These are phyloP conservation scores for Ashbya aceris DNA, from an alignment of 1,139 yeast genomes.

Conservation along the genomic window DNA sequence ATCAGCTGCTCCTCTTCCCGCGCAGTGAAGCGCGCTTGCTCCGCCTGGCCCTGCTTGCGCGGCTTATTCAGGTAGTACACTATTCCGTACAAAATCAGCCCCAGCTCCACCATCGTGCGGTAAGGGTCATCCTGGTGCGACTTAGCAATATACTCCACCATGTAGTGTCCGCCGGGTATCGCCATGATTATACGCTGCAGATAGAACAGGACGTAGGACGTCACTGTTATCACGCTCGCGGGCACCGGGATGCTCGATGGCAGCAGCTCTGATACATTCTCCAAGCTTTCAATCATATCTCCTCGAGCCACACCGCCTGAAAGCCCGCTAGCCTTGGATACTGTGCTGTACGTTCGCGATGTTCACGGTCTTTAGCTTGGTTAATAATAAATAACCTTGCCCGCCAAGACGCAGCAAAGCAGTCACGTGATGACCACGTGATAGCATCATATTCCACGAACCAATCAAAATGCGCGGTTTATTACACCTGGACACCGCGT, in stretches of 20 bases:
- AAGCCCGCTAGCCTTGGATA: too few relatives aligned
- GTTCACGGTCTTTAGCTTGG: too few relatives aligned
- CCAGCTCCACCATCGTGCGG: slow-evolving; percentile 73
- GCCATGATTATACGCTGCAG: slow-evolving; percentile 9
- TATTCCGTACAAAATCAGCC: slow-evolving; percentile 73
- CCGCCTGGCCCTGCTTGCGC: slow-evolving; percentile 72
- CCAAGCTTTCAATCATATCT: not conserved
- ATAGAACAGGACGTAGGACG: slow-evolving; percentile 22
- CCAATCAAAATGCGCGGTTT: not conserved
- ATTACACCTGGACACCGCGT: not conserved
- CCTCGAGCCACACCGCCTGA: too few relatives aligned
- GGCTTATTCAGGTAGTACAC: slow-evolving; percentile 64
- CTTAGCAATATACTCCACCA: slow-evolving; percentile 71
- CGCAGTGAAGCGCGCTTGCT: slow-evolving; percentile 52
- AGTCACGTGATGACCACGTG: too few relatives aligned
- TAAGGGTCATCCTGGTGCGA: slow-evolving; percentile 93
- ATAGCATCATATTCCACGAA: not conserved
- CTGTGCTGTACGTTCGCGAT: too few relatives aligned
- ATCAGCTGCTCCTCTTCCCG: slow-evolving; percentile 75
- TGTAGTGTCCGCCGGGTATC: slow-evolving; percentile 75
- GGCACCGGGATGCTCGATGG: slow-evolving; percentile 27
- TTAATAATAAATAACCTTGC: too few relatives aligned
- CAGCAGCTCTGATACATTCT: slow-evolving; percentile 17
- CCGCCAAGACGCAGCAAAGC: too few relatives aligned
- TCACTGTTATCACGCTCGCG: slow-evolving; percentile 15